Evolutionary conservation across 129 eudicot species (phyloP).

Genomic region (Chrysanthemum seticuspe): DNA sequence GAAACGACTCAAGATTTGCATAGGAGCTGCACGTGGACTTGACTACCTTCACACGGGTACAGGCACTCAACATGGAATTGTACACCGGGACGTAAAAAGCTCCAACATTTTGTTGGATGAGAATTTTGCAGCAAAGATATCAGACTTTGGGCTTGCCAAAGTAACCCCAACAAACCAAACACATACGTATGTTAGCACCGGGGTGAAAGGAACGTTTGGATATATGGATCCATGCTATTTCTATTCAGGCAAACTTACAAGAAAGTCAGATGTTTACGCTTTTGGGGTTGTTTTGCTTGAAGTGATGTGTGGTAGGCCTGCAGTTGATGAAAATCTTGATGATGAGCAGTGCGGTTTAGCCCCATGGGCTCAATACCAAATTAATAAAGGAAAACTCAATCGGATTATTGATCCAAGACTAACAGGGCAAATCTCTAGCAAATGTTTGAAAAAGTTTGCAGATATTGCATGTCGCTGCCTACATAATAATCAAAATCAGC

Average conservation of each 20-base stretch:
- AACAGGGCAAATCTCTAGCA: slow-evolving; percentile 16
- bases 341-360: too few relatives aligned
- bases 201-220: slow-evolving; percentile 28
- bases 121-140: slow-evolving; percentile 25
- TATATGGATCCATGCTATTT: slow-evolving; percentile 26
- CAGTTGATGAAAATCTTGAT: slow-evolving; percentile 20
- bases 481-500: slow-evolving; percentile 20
- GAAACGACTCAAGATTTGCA: slow-evolving; percentile 26
- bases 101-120: slow-evolving; percentile 29
- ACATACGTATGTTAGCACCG: slow-evolving; percentile 17
- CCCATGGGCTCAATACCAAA: too few relatives aligned
- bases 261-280: slow-evolving; percentile 31
- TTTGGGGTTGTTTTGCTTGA: slow-evolving; percentile 41
- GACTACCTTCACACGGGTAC: slow-evolving; percentile 34
- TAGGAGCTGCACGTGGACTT: slow-evolving; percentile 28
- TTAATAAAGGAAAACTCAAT: too few relatives aligned
- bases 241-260: slow-evolving; percentile 16
- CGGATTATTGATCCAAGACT: too few relatives aligned
- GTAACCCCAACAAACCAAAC: slow-evolving; percentile 14
- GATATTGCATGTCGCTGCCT: slow-evolving; percentile 28
- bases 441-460: slow-evolving; percentile 19
- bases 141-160: slow-evolving; percentile 29
- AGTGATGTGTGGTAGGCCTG: slow-evolving; percentile 39
- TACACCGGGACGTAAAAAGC: slow-evolving; percentile 32
- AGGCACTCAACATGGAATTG: slow-evolving; percentile 16